Evolutionary conservation across 2,329 filamentous ascomycete genomes (phyloP).

Genomic region (Scedosporium boydii): DNA sequence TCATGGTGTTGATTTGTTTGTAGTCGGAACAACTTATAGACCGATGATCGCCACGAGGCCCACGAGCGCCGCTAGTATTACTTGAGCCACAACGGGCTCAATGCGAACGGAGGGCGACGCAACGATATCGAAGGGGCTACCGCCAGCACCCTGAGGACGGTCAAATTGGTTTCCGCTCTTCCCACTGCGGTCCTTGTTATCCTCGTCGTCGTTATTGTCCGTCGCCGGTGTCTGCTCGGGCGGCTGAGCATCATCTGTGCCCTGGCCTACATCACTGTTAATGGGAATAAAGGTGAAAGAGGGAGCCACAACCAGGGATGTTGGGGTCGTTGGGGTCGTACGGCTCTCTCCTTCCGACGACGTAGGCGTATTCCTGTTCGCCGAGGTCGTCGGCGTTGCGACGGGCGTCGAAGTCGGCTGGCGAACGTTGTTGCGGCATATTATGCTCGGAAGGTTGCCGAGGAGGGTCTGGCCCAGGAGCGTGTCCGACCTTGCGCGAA

Average conservation of each 20-base stretch:
- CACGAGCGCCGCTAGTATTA: not conserved
- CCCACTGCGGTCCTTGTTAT: not conserved
- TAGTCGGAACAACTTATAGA: not conserved
- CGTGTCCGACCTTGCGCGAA: not conserved
- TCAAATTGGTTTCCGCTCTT: not conserved
- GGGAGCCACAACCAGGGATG: not conserved
- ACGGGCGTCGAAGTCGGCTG: not conserved
- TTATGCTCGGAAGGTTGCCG: not conserved
- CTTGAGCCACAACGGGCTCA: not conserved
- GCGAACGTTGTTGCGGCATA: not conserved
- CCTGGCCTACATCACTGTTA: not conserved
- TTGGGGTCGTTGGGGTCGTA: not conserved
- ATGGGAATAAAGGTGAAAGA: not conserved
- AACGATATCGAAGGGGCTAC: not conserved
- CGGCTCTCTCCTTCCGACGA: not conserved
- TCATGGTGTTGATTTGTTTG: too few relatives aligned
- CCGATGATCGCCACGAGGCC: not conserved
- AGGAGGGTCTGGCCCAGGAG: not conserved
- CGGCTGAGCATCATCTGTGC: not conserved
- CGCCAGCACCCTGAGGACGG: not conserved
- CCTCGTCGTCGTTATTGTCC: not conserved
- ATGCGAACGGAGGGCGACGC: not conserved
- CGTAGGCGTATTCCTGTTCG: not conserved
- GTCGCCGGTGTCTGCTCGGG: not conserved
- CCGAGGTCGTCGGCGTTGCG: not conserved